These are phyloP conservation scores for Rhytidiadelphus loreus DNA, from an alignment of 225 moss, liverwort and hornwort species.

Conservation along the genomic window DNA sequence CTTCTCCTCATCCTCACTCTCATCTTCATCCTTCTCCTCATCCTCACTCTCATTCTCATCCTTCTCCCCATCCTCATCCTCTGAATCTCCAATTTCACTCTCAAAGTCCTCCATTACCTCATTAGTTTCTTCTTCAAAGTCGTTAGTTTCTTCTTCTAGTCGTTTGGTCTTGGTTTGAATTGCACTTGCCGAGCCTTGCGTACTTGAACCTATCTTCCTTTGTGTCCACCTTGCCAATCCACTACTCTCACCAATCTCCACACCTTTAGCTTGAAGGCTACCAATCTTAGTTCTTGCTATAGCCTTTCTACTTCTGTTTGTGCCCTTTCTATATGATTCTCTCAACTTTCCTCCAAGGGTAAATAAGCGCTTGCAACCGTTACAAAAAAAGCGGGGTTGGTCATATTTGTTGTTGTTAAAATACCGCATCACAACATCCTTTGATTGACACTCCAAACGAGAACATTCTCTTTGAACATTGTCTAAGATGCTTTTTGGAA, in stretches of 20 bases:
- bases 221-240: not conserved
- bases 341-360: not conserved
- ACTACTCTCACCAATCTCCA: not conserved
- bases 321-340: not conserved
- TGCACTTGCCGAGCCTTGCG: rapidly evolving
- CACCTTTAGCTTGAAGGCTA: not conserved
- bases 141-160: not conserved
- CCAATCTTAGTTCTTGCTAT: rapidly evolving
- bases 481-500: not conserved
- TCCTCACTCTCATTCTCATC: not conserved
- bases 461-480: not conserved
- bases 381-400: not conserved
- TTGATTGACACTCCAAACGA: not conserved
- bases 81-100: no score
- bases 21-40: not conserved
- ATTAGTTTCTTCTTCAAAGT: not conserved
- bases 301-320: rapidly evolving
- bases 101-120: not conserved
- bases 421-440: not conserved
- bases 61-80: no score
- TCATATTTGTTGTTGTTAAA: not conserved
- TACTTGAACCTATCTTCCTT: not conserved
- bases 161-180: not conserved
- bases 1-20: no score
- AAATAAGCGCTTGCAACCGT: rapidly evolving